Base-by-base conservation (phyloP, 495 filamentous ascomycete species). In the Podospora anserina region DNA sequence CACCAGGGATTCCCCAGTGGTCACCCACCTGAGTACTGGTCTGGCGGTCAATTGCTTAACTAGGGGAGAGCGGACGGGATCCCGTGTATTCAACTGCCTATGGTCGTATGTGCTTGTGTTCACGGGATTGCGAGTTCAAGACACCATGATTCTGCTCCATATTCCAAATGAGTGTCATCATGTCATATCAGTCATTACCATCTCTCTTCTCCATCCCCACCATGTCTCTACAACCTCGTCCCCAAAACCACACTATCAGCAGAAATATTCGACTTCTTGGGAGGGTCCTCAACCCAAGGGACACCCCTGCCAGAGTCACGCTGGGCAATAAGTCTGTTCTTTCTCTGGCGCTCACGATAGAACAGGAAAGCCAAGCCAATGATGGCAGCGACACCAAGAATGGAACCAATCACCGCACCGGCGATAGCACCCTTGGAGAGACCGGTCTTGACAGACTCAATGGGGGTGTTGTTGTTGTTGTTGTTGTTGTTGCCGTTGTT, bases 1-100 rank as follows among this genome's bases (percentile, higher is more conserved):
- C 54, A 56, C 54, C 54, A 56, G 54, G 54, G 54, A 56, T 56
- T 56, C 54, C 54, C 54, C 54, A 56, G 54, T 56, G 54, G 54
- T 56, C 54, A 56, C 54, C 54, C 54, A 56, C 54, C 54, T 56
- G 54, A 56, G 54, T 56, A 56, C 54, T 56, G 19, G 54, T 56
- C 54, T 56, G 54, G 54, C 54, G 15, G 18, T 58, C 55, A 58
- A 18, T 58, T 15, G 69, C 55, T 79, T 80, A 75, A 77, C 77
- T 78, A 82, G 74, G 80, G 80, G 77, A 80, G 82, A 84, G 79
- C 81, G 80, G 79, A 83, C 81, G 80, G 82, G 82, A 82, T 80
- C 78, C 80, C 78, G 79, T 15, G 55, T 20, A 15, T 26, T 58
- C 55, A 15, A 58, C 55, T 58, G n/a, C 18, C 15, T 58, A 58